Conservation (phyloP, 495 filamentous ascomycete genomes). For the Xylaria castorea region DNA sequence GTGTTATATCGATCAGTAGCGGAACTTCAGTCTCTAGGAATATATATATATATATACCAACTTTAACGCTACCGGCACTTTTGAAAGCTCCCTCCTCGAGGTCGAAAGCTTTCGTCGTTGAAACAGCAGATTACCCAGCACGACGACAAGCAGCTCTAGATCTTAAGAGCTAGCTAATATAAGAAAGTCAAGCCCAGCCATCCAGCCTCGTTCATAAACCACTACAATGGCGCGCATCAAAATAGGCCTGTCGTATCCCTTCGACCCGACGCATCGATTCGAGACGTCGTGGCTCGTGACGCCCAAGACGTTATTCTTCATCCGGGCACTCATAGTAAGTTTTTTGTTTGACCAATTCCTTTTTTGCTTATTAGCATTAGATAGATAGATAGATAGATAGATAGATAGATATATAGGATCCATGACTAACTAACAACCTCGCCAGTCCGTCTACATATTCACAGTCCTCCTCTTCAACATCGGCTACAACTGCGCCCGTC, state of each 20-base stretch:
- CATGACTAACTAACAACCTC: not conserved
- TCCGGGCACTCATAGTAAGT: conserved; percentile 65
- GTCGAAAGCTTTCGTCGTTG: not conserved
- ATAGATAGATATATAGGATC: too few species aligned
- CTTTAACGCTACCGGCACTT: too few species aligned
- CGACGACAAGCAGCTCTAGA: not conserved
- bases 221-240: not conserved
- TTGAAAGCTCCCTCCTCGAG: too few species aligned
- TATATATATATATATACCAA: too few species aligned
- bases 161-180: too few species aligned
- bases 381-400: too few species aligned
- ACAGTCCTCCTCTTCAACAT: conserved; percentile 72
- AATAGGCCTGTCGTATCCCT: not conserved
- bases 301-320: conserved; percentile 63
- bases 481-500: conserved; percentile 57
- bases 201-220: too few species aligned
- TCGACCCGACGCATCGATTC: conserved; percentile 67
- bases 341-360: not conserved
- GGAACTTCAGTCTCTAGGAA: not conserved
- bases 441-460: conserved; percentile 71
- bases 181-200: too few species aligned
- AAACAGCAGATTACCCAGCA: too few species aligned
- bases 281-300: conserved; percentile 78
- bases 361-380: too few species aligned
- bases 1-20: not conserved